Conservation (phyloP, 306 rosid genomes). For the Vigna reflexopilosa region DNA sequence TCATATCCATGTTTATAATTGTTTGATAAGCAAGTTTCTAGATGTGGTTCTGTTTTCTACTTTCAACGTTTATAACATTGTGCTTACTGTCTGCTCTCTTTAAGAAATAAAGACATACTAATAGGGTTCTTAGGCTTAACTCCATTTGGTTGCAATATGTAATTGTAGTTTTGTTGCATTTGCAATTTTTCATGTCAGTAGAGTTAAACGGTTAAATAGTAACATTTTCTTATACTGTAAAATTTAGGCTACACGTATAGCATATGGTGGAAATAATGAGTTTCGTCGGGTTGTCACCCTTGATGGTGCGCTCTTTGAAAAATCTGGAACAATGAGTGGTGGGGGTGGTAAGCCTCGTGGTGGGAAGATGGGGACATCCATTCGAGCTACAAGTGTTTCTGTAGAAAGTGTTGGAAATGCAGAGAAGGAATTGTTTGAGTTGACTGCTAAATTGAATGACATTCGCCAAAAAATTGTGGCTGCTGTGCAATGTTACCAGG, state of each 20-base stretch:
- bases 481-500: constrained; percentile 70
- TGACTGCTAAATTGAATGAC: constrained; percentile 59
- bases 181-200: constrained; percentile 19
- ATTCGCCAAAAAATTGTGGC: constrained; percentile 69
- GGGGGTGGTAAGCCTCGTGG: constrained; percentile 94
- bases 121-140: not conserved
- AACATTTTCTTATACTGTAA: constrained; percentile 24
- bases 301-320: constrained; percentile 92
- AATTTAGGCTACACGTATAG: constrained; percentile 84
- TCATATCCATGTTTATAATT: constrained; percentile 19
- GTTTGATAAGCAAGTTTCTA: not conserved
- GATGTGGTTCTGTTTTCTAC: not conserved
- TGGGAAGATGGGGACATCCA: constrained; percentile 94
- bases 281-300: constrained; percentile 91
- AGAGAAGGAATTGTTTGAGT: constrained; percentile 66
- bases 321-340: constrained; percentile 95
- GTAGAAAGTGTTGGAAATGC: constrained; percentile 77
- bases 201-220: constrained; percentile 33
- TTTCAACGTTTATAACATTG: constrained; percentile 5
- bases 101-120: not conserved
- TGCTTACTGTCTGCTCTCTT: constrained; percentile 6
- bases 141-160: constrained; percentile 13
- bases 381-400: constrained; percentile 84
- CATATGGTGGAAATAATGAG: constrained; percentile 70
- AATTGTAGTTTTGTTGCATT: constrained; percentile 5